phyloP scores from a whole-genome alignment of 805 yeast species.

The Hanseniaspora lindneri region DNA sequence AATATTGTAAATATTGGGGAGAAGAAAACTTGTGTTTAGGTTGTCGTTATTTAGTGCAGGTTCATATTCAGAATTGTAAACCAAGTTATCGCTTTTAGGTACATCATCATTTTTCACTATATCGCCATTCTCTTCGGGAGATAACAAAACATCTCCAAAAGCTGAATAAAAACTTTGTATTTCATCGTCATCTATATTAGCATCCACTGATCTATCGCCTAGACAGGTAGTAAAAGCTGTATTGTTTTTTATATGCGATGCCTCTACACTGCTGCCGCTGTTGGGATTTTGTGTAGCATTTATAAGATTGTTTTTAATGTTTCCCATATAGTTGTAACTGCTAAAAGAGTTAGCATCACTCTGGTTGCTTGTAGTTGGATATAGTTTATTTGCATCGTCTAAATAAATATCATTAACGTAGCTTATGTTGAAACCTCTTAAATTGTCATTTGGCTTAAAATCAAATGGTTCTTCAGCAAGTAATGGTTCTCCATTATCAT shows the following conservation, averaged over 20 bases:
- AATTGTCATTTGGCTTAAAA: background rate
- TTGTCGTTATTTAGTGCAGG: background rate
- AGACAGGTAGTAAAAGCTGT: background rate
- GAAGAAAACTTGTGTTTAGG: background rate
- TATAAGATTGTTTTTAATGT: background rate
- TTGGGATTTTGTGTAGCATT: background rate
- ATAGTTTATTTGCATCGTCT: background rate
- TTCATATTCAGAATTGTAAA: too few relatives aligned
- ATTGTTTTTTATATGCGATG: background rate
- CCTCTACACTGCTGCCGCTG: background rate
- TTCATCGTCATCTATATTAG: conserved; percentile 1
- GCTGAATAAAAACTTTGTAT: conserved; percentile 12
- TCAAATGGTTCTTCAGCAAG: background rate
- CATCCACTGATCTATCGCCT: background rate
- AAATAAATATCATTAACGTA: background rate
- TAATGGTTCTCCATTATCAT: background rate
- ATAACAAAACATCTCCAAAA: background rate
- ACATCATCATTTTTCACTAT: background rate
- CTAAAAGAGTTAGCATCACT: background rate
- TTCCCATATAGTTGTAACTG: background rate
- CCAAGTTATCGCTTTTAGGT: background rate
- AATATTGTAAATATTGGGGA: conserved; percentile 7
- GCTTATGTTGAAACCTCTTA: background rate
- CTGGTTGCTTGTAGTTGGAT: background rate
- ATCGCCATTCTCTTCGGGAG: background rate